Evolutionary conservation across 2,329 filamentous ascomycete genomes (phyloP).

Genomic region (Stagonosporopsis rhizophila): DNA sequence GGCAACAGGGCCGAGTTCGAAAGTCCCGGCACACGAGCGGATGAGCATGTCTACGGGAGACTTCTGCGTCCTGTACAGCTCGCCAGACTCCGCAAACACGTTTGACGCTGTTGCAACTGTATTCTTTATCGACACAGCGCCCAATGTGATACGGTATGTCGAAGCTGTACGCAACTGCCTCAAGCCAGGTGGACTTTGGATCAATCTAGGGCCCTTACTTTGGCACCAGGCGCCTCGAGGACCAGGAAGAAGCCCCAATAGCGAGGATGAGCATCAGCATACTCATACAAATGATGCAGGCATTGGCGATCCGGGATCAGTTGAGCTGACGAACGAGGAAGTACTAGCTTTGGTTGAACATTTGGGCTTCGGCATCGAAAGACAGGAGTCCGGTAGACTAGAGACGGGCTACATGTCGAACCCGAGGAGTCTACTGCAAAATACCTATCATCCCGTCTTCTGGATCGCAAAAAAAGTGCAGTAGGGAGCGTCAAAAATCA

Average conservation of each 20-base stretch:
- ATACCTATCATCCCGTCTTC: conserved; percentile 77
- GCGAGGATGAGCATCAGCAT: conserved; percentile 21
- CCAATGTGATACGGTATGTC: conserved; percentile 89
- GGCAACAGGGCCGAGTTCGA: conserved; percentile 26
- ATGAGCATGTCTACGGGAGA: conserved; percentile 96
- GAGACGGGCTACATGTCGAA: conserved; percentile 89
- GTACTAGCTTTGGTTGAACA: conserved; percentile 76
- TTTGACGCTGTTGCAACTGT: conserved; percentile 89
- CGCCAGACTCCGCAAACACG: conserved; percentile 63
- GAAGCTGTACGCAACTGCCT: conserved; percentile 83
- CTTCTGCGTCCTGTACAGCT: conserved; percentile 84
- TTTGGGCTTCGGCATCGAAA: conserved; percentile 79
- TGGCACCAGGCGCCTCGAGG: conserved; percentile 92
- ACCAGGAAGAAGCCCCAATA: conserved; percentile 38
- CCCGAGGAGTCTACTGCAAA: conserved; percentile 82
- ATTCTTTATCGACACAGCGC: conserved; percentile 97
- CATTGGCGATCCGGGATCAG: conserved; percentile 86
- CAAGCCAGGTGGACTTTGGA: conserved; percentile 76
- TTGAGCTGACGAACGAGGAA: conserved; percentile 91
- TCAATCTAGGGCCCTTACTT: conserved; percentile 88
- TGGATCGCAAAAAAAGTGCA: conserved; percentile 81
- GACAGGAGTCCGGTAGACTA: conserved; percentile 62
- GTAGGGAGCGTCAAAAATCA: background rate
- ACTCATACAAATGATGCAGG: conserved; percentile 54
- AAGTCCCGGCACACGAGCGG: conserved; percentile 59